Conservation (phyloP, 1,284 basidiomycete genomes). For the Cronartium quercuum region DNA sequence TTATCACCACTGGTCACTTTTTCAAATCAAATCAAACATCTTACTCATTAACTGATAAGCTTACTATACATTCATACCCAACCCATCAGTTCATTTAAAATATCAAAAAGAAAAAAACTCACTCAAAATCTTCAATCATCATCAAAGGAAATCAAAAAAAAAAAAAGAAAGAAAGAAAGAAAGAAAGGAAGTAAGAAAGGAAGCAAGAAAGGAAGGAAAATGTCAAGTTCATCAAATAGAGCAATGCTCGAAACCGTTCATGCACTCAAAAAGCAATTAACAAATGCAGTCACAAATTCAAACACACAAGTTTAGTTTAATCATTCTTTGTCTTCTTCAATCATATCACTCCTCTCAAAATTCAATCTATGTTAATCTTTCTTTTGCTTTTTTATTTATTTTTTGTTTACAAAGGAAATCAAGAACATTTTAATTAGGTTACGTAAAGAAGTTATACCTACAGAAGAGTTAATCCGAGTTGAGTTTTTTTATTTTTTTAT, state of each 20-base stretch:
- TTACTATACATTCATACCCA: too few relatives aligned
- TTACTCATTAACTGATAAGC: too few relatives aligned
- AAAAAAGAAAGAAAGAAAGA: too few relatives aligned
- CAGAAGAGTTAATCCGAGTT: constrained; percentile 34
- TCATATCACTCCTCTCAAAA: not conserved
- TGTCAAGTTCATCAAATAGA: constrained; percentile 12
- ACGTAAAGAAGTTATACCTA: constrained; percentile 19
- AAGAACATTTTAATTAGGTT: constrained; percentile 13
- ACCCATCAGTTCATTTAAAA: too few relatives aligned
- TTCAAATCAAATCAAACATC: too few relatives aligned
- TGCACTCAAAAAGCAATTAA: constrained; percentile 29
- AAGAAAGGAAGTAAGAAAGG: not conserved
- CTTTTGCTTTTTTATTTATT: not conserved
- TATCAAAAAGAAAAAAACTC: too few relatives aligned
- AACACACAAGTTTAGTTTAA: not conserved
- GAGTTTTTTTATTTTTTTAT: not conserved
- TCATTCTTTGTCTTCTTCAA: not conserved
- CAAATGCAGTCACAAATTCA: not conserved
- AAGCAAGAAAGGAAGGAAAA: not conserved
- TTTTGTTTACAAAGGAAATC: constrained; percentile 7
- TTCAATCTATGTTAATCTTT: not conserved
- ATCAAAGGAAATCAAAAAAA: too few relatives aligned
- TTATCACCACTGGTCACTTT: too few relatives aligned
- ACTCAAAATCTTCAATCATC: too few relatives aligned
- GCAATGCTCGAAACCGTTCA: constrained; percentile 12